Conservation (phyloP, 805 yeast species). For the Nakazawaea sp. region DNA sequence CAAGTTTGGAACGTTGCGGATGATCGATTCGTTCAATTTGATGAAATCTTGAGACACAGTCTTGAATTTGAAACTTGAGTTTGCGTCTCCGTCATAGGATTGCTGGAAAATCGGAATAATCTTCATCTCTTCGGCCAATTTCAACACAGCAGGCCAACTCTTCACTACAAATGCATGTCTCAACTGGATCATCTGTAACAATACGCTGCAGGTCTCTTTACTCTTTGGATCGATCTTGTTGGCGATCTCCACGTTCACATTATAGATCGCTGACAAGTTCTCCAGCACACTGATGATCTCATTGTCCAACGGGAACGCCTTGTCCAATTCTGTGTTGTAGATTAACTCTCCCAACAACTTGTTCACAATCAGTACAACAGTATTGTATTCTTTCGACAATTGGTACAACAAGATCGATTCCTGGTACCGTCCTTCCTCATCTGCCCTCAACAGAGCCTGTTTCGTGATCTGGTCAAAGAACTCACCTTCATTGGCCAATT, state of each 20-base stretch:
- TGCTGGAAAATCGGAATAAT: slow-evolving; percentile 48
- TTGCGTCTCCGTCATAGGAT: background rate
- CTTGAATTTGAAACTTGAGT: slow-evolving; percentile 42
- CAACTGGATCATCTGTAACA: slow-evolving; percentile 63
- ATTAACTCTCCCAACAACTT: slow-evolving; percentile 72
- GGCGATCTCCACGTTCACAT: slow-evolving; percentile 53
- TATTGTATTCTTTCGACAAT: slow-evolving; percentile 79
- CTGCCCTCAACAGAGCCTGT: slow-evolving; percentile 79
- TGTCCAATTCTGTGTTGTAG: slow-evolving; percentile 61
- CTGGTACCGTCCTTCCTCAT: slow-evolving; percentile 81
- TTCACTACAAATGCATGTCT: slow-evolving; percentile 49
- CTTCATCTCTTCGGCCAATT: slow-evolving; percentile 49
- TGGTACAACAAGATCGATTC: slow-evolving; percentile 86
- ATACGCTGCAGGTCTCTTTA: slow-evolving; percentile 56
- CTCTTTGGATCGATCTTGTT: slow-evolving; percentile 45
- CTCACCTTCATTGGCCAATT: slow-evolving; percentile 47
- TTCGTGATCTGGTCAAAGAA: slow-evolving; percentile 71
- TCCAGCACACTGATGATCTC: slow-evolving; percentile 40
- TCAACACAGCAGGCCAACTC: slow-evolving; percentile 54
- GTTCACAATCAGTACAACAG: slow-evolving; percentile 70
- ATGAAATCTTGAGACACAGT: slow-evolving; percentile 62
- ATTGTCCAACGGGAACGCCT: slow-evolving; percentile 40
- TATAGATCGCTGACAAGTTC: slow-evolving; percentile 36
- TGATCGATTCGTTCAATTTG: slow-evolving; percentile 58
- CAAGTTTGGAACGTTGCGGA: slow-evolving; percentile 74